Percentiles rank a stretch among this genome's conserved stretches.
Evolutionary conservation across 2,329 filamentous ascomycete genomes (phyloP).

Genomic region (Colletotrichum sp.): DNA sequence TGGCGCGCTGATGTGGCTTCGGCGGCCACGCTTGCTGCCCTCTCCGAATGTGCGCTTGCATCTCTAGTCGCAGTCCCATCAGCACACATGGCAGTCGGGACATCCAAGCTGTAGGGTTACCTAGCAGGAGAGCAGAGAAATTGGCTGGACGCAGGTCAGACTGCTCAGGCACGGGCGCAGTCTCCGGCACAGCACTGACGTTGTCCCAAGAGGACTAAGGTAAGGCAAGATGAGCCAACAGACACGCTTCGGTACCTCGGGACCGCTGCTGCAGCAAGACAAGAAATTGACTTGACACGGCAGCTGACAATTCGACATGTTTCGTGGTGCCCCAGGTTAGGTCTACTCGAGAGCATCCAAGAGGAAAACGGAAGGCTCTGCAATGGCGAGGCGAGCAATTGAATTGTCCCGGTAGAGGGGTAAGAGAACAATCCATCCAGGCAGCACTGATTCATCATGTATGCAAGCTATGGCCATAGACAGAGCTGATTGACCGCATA

Average conservation of each 20-base stretch:
- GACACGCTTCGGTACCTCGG: not conserved
- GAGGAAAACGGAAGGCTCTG: not conserved
- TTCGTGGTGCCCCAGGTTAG: not conserved
- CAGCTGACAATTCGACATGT: not conserved
- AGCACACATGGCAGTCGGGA: conserved; percentile 5
- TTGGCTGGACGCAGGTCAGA: not conserved
- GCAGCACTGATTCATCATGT: not conserved
- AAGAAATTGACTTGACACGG: not conserved
- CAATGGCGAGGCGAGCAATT: not conserved
- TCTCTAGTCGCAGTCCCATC: not conserved
- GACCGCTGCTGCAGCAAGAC: not conserved
- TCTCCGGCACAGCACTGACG: conserved; percentile 15
- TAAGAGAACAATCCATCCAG: not conserved
- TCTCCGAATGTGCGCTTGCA: not conserved
- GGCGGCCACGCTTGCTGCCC: not conserved
- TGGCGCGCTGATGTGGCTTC: conserved; percentile 14
- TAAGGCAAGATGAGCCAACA: not conserved
- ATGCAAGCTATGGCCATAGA: not conserved
- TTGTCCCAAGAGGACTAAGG: not conserved
- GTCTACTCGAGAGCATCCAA: not conserved
- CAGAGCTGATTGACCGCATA: not conserved
- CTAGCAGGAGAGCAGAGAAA: not conserved
- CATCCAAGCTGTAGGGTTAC: not conserved
- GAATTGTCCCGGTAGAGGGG: not conserved
- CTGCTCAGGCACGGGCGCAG: conserved; percentile 3